These are phyloP conservation scores for Theileria sp. DNA, from an alignment of 169 alveolate species.

Conservation along the genomic window DNA sequence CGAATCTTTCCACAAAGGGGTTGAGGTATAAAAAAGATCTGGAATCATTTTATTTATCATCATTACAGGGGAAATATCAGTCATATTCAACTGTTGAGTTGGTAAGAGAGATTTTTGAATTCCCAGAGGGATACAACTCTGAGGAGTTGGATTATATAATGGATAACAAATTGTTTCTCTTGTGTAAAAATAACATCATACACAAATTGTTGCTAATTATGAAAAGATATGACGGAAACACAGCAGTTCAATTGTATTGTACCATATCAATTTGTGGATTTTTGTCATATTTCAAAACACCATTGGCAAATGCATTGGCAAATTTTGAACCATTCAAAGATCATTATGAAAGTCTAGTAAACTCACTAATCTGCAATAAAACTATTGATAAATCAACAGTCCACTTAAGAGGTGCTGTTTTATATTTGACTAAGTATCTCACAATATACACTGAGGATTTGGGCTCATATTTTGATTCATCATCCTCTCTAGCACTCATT, in stretches of 20 bases:
- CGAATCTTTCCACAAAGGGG: neutral
- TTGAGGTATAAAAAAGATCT: neutral
- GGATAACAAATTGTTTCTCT: slow-evolving; percentile 23
- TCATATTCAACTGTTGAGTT: neutral
- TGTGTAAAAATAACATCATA: slow-evolving; percentile 21
- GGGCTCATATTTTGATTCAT: neutral
- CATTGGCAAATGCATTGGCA: slow-evolving; percentile 28
- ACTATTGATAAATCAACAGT: neutral
- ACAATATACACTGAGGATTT: slow-evolving; percentile 6
- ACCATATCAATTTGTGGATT: slow-evolving; percentile 42
- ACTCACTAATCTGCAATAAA: neutral
- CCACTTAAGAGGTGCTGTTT: neutral
- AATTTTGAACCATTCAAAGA: neutral
- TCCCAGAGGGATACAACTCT: neutral
- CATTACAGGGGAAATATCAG: slow-evolving; percentile 12
- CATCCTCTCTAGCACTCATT: slow-evolving; percentile 2
- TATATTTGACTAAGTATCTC: slow-evolving; percentile 11
- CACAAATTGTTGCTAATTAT: slow-evolving; percentile 13
- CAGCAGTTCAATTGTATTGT: slow-evolving; percentile 13
- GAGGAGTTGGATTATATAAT: slow-evolving; percentile 2
- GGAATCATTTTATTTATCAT: slow-evolving; percentile 7
- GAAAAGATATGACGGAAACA: slow-evolving; percentile 5
- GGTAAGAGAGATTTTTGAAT: slow-evolving; percentile 12
- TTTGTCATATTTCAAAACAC: slow-evolving; percentile 25
- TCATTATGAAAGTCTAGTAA: neutral